Evolutionary conservation across 2,329 filamentous ascomycete species (phyloP).

Genomic region (Diplodia seriata): DNA sequence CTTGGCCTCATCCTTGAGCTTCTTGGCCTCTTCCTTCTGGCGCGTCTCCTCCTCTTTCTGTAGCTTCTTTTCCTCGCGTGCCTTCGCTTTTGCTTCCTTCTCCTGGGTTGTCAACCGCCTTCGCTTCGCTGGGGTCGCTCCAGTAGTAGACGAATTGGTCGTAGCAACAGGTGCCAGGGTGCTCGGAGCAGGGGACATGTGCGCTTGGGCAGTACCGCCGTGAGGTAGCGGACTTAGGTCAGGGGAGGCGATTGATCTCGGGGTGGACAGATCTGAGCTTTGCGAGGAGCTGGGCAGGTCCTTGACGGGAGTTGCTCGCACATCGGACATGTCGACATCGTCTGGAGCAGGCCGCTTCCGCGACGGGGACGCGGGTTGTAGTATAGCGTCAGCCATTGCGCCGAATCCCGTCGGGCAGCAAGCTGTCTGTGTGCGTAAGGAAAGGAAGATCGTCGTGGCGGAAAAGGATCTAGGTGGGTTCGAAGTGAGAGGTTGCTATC

Average conservation of each 20-base stretch:
- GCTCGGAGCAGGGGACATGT: conserved; percentile 35
- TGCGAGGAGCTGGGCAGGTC: conserved; percentile 37
- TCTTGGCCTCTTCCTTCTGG: conserved; percentile 39
- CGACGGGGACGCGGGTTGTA: conserved; percentile 31
- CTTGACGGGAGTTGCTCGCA: conserved; percentile 38
- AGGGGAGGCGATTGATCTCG: conserved; percentile 44
- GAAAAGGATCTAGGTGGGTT: background rate
- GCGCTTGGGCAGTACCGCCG: conserved; percentile 18
- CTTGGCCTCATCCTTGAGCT: conserved; percentile 42
- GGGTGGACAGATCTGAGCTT: conserved; percentile 43
- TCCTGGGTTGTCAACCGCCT: conserved; percentile 53
- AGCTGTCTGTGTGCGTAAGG: background rate
- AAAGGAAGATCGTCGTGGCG: background rate
- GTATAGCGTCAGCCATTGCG: conserved; percentile 42
- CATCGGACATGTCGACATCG: conserved; percentile 37
- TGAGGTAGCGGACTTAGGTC: conserved; percentile 34
- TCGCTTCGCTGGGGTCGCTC: conserved; percentile 48
- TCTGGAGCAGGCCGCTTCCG: conserved; percentile 46
- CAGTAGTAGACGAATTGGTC: background rate
- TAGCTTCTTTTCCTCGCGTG: conserved; percentile 47
- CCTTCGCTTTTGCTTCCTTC: conserved; percentile 49
- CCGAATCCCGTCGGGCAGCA: background rate
- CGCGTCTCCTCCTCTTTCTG: conserved; percentile 44
- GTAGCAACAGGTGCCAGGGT: conserved; percentile 33
- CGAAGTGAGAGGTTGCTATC: background rate